Evolutionary conservation across 306 rosid genomes (phyloP).

Genomic region (Vigna mungo): DNA sequence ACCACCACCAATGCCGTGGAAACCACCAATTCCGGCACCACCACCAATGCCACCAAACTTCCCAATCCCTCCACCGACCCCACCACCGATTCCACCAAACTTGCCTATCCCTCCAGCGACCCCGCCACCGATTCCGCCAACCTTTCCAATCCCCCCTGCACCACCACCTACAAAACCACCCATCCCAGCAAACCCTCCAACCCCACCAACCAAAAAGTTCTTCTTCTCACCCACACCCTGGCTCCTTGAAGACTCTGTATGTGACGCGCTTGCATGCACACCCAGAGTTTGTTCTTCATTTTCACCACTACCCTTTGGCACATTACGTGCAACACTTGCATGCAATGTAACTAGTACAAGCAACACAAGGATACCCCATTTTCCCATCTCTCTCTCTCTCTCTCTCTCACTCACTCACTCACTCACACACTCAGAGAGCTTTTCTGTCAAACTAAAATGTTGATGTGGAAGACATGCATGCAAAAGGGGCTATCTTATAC

Average conservation of each 20-base stretch:
- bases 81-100: constrained; percentile 31
- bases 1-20: constrained; percentile 24
- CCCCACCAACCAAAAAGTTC: constrained; percentile 65
- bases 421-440: background rate
- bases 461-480: constrained; percentile 40
- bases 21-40: constrained; percentile 19
- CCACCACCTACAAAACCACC: constrained; percentile 7
- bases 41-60: constrained; percentile 36
- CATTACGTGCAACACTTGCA: constrained; percentile 65
- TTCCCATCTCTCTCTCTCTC: constrained; percentile 48
- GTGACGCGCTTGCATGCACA: constrained; percentile 51
- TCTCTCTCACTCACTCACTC: background rate
- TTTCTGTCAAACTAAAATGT: background rate
- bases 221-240: constrained; percentile 57
- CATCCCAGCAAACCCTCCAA: constrained; percentile 33
- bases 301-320: constrained; percentile 44
- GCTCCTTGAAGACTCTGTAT: constrained; percentile 35
- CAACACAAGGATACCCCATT: constrained; percentile 38
- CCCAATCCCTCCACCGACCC: constrained; percentile 32
- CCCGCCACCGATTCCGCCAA: constrained; percentile 33
- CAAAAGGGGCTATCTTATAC: constrained; percentile 28
- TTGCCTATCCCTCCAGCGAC: constrained; percentile 40
- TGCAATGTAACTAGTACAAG: constrained; percentile 43
- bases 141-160: constrained; percentile 47
- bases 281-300: constrained; percentile 27